Evolutionary conservation across 2,329 filamentous ascomycete genomes (phyloP).

Genomic region (Colletotrichum higginsianum): DNA sequence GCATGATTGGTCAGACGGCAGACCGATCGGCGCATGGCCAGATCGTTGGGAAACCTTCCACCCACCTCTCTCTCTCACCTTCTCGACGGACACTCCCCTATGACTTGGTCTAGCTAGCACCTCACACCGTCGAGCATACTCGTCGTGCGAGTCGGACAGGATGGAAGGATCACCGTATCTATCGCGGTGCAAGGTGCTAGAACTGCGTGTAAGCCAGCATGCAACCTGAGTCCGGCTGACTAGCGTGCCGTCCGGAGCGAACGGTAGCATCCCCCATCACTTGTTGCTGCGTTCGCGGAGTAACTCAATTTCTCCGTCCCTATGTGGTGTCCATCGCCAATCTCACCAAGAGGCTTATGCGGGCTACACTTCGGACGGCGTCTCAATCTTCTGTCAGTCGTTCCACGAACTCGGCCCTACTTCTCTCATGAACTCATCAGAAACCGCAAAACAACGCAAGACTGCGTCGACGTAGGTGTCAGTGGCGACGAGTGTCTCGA

Average conservation of each 20-base stretch:
- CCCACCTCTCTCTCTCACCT: background rate
- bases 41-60: slow-evolving; percentile 40
- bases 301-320: background rate
- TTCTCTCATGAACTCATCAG: slow-evolving; percentile 14
- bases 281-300: background rate
- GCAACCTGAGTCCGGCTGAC: background rate
- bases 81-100: background rate
- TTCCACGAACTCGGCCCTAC: slow-evolving; percentile 24
- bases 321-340: background rate
- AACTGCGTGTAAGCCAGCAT: slow-evolving; percentile 1
- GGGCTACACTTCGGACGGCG: slow-evolving; percentile 33
- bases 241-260: slow-evolving; percentile 1
- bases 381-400: slow-evolving; percentile 23
- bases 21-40: slow-evolving; percentile 37
- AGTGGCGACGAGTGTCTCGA: slow-evolving; percentile 30
- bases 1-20: slow-evolving; percentile 27
- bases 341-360: slow-evolving; percentile 18
- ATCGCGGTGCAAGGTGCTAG: background rate
- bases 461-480: slow-evolving; percentile 4
- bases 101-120: background rate
- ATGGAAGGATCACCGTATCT: too few relatives aligned
- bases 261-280: background rate
- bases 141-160: too few relatives aligned
- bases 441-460: background rate
- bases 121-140: background rate